These are phyloP conservation scores for Pistacia atlantica DNA, from an alignment of 345 rosid species.

Conservation along the genomic window DNA sequence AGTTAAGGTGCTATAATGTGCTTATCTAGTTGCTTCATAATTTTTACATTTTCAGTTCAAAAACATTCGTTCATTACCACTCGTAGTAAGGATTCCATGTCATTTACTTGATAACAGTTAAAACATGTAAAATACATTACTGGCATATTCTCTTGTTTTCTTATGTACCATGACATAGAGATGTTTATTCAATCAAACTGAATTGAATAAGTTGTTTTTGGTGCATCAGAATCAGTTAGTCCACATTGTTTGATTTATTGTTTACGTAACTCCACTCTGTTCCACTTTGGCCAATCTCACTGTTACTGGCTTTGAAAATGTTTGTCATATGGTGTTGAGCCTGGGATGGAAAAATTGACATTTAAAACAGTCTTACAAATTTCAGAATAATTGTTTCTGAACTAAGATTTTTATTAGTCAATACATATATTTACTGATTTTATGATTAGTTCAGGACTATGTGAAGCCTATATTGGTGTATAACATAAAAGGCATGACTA, in stretches of 20 bases:
- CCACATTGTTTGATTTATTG: not conserved
- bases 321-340: not conserved
- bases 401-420: not conserved
- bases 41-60: not conserved
- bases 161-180: not conserved
- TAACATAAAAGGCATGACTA: not conserved
- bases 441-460: not conserved
- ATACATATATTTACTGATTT: not conserved
- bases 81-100: not conserved
- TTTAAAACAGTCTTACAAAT: too few species aligned
- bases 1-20: not conserved
- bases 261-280: not conserved
- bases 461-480: not conserved
- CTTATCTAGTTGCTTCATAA: not conserved
- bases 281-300: not conserved
- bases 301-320: not conserved
- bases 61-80: not conserved
- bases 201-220: not conserved
- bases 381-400: not conserved
- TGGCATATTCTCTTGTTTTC: not conserved
- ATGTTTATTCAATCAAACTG: not conserved
- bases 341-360: not conserved
- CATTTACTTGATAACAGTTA: not conserved
- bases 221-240: constrained; percentile 8
- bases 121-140: not conserved